Evolutionary conservation across 2,329 filamentous ascomycete genomes (phyloP), one percentile per base, ranked within the genome.

Genomic region (Diaporthe helianthi): DNA sequence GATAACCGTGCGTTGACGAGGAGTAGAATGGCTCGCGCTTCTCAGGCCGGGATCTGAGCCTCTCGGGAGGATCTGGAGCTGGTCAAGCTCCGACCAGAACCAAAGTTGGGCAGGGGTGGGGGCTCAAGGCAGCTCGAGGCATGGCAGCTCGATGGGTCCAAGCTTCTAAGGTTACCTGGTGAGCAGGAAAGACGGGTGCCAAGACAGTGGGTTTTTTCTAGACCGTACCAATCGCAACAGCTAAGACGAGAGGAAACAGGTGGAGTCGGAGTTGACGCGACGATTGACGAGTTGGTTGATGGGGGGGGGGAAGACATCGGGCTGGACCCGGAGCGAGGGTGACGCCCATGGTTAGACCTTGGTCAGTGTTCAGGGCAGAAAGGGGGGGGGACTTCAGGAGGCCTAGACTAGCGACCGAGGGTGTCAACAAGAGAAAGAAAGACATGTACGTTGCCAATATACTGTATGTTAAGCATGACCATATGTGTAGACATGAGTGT

Each of bases 1-100:
- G 63, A 41, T n/a, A 31, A 46, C 68, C 68, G 63, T 67, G 68
- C 68, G 68, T 67, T 53, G n/a, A n/a, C n/a, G 68, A 49, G 51
- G 64, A 54, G 44, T 41, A 36, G n/a, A 36, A 49, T 10, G 29
- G 44, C 29, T 29, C 24, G 41, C 10, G 38, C 58, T 49, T 49
- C 29, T 36, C n/a, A 36, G 29, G 41, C 41, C 58, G 58, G 58
- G 58, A 63, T 63, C 58, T 63, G 58, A 36, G n/a, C 58, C 44
- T 24, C 44, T 49, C 58, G 58, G 58, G 58, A 63, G 58, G 44
- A 63, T 63, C 58, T 63, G 58, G 58, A 31, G 58, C 49, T 63
- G 41, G 58, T 63, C 58, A 63, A 63, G 58, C 58, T 63, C 49
- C 58, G 41, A 33, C 44, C 44, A 63, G 58, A 44, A 36, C 26